Conservation (phyloP, 2,329 filamentous ascomycete genomes). For the Monosporascus ibericus region DNA sequence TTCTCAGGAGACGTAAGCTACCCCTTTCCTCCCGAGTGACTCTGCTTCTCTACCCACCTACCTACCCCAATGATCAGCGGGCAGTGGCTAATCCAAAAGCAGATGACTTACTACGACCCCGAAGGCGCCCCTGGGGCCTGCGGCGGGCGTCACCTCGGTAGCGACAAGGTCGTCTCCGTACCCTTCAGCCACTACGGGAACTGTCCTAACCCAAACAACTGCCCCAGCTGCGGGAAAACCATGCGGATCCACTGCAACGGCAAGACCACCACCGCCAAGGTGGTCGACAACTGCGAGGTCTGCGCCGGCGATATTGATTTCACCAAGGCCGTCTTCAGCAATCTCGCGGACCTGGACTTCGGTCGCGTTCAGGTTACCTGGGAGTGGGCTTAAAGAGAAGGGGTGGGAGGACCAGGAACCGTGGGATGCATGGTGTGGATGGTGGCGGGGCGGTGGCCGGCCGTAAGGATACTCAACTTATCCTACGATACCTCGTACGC, state of each 20-base stretch:
- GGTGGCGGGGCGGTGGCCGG: no score
- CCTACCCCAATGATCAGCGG: not conserved
- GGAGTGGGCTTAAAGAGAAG: constrained; percentile 6
- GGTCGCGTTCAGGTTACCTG: constrained; percentile 17
- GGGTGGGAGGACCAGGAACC: not conserved
- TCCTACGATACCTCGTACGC: no score
- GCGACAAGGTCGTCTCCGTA: constrained; percentile 18
- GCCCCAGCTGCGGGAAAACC: constrained; percentile 18
- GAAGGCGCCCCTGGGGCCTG: constrained; percentile 16
- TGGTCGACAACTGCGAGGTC: constrained; percentile 22
- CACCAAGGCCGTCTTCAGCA: constrained; percentile 17
- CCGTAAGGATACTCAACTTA: no score
- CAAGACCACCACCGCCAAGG: constrained; percentile 15
- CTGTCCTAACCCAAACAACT: not conserved
- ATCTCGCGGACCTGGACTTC: constrained; percentile 4
- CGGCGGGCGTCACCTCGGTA: constrained; percentile 10
- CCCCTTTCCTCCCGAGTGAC: constrained; percentile 3
- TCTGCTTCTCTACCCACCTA: not conserved
- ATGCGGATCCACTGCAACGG: constrained; percentile 18
- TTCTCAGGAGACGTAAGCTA: constrained; percentile 19
- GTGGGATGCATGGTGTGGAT: not conserved
- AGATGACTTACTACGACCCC: not conserved
- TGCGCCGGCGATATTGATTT: constrained; percentile 20
- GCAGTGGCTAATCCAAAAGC: not conserved
- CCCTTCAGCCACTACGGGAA: constrained; percentile 10